Evolutionary conservation across 2,329 filamentous ascomycete genomes (phyloP).

Genomic region (Penicillium fuscoglaucum): DNA sequence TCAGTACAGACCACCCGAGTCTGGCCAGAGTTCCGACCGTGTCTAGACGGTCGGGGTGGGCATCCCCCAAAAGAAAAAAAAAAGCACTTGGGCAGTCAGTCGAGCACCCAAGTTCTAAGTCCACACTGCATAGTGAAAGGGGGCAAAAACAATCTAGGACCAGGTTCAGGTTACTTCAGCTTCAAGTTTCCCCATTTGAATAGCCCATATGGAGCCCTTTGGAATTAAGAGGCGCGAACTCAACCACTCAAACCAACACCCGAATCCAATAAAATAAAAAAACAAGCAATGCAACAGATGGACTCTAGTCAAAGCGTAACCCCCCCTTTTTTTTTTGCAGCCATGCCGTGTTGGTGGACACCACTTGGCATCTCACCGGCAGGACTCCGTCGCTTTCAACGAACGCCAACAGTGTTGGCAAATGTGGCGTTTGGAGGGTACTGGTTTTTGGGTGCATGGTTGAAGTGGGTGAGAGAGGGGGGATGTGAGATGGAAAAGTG

Average conservation of each 20-base stretch:
- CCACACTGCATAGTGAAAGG: neutral
- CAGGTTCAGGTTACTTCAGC: neutral
- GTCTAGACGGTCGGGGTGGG: neutral
- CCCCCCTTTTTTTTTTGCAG: slow-evolving; percentile 7
- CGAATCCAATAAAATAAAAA: neutral
- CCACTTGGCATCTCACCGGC: slow-evolving; percentile 20
- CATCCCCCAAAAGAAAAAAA: neutral
- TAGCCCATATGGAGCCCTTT: neutral
- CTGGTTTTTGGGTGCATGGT: slow-evolving; percentile 9
- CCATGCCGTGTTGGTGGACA: slow-evolving; percentile 24
- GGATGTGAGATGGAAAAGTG: neutral
- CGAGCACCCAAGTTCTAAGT: neutral
- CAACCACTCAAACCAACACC: neutral
- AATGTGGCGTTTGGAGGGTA: slow-evolving; percentile 4
- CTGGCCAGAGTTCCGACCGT: neutral
- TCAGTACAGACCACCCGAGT: neutral
- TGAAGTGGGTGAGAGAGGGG: neutral
- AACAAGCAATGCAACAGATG: slow-evolving; percentile 13
- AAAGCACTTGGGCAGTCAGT: slow-evolving; percentile 3
- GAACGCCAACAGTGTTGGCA: slow-evolving; percentile 6
- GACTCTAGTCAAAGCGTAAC: slow-evolving; percentile 13
- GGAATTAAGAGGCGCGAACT: slow-evolving; percentile 5
- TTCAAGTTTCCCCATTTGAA: neutral
- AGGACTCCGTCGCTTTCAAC: slow-evolving; percentile 1
- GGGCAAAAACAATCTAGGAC: neutral